Conservation (phyloP, 2,329 filamentous ascomycete species). For the Byssochlamys sp. region DNA sequence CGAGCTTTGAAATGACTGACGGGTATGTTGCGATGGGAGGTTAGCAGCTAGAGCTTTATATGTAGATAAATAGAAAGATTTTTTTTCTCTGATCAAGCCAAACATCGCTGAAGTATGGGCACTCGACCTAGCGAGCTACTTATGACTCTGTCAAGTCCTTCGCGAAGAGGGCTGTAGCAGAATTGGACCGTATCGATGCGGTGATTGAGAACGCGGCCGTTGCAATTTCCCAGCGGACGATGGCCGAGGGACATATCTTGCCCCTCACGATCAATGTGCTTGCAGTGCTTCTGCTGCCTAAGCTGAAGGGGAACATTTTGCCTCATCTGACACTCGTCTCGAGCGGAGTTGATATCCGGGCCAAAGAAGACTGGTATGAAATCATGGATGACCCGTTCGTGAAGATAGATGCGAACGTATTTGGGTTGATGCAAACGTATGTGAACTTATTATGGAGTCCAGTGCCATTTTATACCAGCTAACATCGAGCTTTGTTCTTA, state of each 20-base stretch:
- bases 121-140: not conserved
- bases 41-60: not conserved
- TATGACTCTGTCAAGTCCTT: not conserved
- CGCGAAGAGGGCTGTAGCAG: not conserved
- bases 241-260: slow-evolving; percentile 13
- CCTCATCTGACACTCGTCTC: slow-evolving; percentile 13
- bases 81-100: no score
- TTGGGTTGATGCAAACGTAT: slow-evolving; percentile 6
- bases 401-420: slow-evolving; percentile 9
- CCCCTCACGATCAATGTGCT: slow-evolving; percentile 19
- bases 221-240: not conserved
- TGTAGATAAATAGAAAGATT: not conserved
- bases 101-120: not conserved
- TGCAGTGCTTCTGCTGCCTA: slow-evolving; percentile 14
- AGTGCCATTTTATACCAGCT: not conserved
- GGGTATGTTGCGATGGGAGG: not conserved
- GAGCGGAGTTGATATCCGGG: slow-evolving; percentile 11
- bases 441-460: not conserved
- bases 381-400: slow-evolving; percentile 14
- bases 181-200: not conserved
- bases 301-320: slow-evolving; percentile 12
- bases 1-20: not conserved
- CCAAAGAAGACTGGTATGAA: slow-evolving; percentile 8
- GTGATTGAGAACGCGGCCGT: not conserved
- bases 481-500: not conserved